Conservation (phyloP, 306 rosid species). For the Astragalus glycyphyllos region DNA sequence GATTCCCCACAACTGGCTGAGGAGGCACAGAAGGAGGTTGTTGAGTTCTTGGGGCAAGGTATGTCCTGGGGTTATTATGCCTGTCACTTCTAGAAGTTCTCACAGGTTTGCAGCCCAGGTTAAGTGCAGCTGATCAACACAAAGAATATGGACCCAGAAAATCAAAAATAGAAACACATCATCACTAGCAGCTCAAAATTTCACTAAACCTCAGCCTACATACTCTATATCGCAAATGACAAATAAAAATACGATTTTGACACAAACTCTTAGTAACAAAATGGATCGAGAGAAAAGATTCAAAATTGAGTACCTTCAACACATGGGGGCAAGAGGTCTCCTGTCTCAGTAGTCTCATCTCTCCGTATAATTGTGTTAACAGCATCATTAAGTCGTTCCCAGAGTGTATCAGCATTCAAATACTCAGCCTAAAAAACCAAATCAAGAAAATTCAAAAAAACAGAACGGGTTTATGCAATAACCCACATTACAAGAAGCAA, state of each 20-base stretch:
- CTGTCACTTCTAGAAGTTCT: conserved; percentile 98
- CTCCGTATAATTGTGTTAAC: conserved; percentile 92
- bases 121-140: conserved; percentile 89
- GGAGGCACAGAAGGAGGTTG: conserved; percentile 61
- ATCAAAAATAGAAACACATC: conserved; percentile 44
- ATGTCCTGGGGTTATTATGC: conserved; percentile 83
- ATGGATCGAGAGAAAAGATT: conserved; percentile 42
- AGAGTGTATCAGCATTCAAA: conserved; percentile 71
- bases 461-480: conserved; percentile 36
- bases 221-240: conserved; percentile 22
- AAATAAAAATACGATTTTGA: conserved; percentile 41
- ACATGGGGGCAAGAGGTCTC: conserved; percentile 95
- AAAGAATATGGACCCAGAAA: conserved; percentile 35
- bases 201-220: conserved; percentile 25
- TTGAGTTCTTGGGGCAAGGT: conserved; percentile 74
- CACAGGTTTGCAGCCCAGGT: conserved; percentile 87
- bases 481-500: conserved; percentile 43
- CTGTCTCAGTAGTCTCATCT: conserved; percentile 86
- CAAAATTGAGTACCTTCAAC: conserved; percentile 80
- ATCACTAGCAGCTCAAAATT: conserved; percentile 44
- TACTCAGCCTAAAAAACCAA: conserved; percentile 82
- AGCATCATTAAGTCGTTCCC: conserved; percentile 97
- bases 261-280: conserved; percentile 23
- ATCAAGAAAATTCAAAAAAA: conserved; percentile 44
- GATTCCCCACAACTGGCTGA: conserved; percentile 60